Evolutionary conservation across 371 early-diverging fungal genomes (phyloP), one percentile per base, ranked within the genome.

Genomic region (Rhizopus stolonifer): DNA sequence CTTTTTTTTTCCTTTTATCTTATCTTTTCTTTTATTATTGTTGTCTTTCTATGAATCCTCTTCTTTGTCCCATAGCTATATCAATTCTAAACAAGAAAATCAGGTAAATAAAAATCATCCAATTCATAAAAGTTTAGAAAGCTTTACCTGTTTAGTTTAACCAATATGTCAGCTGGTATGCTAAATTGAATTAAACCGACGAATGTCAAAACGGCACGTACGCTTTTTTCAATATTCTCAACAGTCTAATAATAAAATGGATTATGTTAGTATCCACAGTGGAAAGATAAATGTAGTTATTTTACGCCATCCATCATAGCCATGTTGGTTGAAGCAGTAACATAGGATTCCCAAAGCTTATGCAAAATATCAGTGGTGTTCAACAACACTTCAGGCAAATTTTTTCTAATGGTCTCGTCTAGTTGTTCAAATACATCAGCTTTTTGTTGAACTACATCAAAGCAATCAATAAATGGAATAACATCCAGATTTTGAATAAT

Each of bases 101-200:
- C 6, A 13, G 4, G 29, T 39, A n/a, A n/a, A n/a, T n/a, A n/a
- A n/a, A n/a, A n/a, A n/a, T n/a, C n/a, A n/a, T n/a, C n/a, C n/a
- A n/a, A n/a, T n/a, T n/a, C n/a, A n/a, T n/a, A n/a, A n/a, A n/a
- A n/a, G n/a, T n/a, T n/a, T n/a, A n/a, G n/a, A n/a, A n/a, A n/a
- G n/a, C n/a, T n/a, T 54, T 68, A 80, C 50, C 86, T 84, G 65
- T 88, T 93, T 42, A 95, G 72, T 54, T 79, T 79, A 9, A 85
- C 83, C 48, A 88, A 84, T 0, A 86, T 86, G 48, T 93, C 94
- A 2, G 80, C 77, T 5, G 93, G 89, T 67, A 94, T 88, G 19
- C 88, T 74, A 70, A 90, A 89, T 66, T 89, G 89, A 50, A 93
- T 80, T 55, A 84, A 77, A 9, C 93, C 93, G 1, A 89, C 84